Conservation (phyloP, 495 filamentous ascomycete species). For the Lasiosphaeria ovina region DNA sequence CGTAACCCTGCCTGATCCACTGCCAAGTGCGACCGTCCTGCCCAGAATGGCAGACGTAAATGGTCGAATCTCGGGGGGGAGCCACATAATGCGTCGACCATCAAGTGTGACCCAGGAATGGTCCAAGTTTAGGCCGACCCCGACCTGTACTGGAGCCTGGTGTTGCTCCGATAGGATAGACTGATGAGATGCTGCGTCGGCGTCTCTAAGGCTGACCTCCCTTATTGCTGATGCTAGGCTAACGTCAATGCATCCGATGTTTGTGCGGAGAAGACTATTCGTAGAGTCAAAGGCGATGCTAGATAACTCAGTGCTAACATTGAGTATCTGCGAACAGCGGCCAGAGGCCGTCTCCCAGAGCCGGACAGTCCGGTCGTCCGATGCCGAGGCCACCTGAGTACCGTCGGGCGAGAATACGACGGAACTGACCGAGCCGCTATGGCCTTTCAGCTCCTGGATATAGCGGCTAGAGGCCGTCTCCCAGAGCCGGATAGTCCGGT, state of each 20-base stretch:
- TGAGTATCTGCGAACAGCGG: background rate
- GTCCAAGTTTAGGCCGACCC: background rate
- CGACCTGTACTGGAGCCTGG: background rate
- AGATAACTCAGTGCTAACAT: background rate
- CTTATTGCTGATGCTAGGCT: background rate
- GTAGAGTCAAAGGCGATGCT: background rate
- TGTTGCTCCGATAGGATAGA: background rate
- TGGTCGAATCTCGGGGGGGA: background rate
- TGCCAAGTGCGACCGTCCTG: too few species aligned
- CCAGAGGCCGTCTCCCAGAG: constrained; percentile 29
- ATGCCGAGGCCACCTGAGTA: constrained; percentile 31
- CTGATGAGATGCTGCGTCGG: too few species aligned
- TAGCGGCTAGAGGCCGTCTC: background rate
- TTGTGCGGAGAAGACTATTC: too few species aligned
- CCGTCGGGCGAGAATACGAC: constrained; percentile 10
- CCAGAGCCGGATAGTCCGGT: background rate
- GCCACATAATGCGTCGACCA: background rate
- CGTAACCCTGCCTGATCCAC: too few species aligned
- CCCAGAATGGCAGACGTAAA: too few species aligned
- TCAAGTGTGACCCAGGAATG: background rate
- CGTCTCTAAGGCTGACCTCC: too few species aligned
- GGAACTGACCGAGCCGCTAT: background rate
- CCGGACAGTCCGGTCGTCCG: constrained; percentile 28
- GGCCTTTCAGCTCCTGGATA: background rate
- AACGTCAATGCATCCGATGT: background rate